Conservation (phyloP, 176 grass and related monocot species). For the Oropetium thomaeum region DNA sequence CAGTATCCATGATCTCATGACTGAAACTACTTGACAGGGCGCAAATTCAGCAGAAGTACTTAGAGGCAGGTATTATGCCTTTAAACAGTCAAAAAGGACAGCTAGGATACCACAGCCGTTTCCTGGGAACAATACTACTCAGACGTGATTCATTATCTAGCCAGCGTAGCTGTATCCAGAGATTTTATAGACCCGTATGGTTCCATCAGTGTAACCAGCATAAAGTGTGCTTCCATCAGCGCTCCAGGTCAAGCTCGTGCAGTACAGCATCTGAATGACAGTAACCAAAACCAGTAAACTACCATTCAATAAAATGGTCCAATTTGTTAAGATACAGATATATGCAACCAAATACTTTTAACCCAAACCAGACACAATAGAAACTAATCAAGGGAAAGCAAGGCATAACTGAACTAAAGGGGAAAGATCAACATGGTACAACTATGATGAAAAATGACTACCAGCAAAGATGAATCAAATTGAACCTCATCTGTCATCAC, state of each 20-base stretch:
- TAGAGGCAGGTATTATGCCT: conserved; percentile 40
- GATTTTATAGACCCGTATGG: conserved; percentile 71
- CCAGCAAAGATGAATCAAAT: background rate
- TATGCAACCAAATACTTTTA: background rate
- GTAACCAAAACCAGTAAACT: background rate
- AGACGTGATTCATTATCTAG: conserved; percentile 38
- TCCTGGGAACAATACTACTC: conserved; percentile 1
- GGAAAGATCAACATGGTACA: background rate
- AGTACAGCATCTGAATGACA: conserved; percentile 62
- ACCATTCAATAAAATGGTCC: background rate
- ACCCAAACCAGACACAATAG: background rate
- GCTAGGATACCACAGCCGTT: conserved; percentile 16
- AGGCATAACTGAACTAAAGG: background rate
- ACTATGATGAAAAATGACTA: background rate
- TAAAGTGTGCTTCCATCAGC: conserved; percentile 81
- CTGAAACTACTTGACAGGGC: conserved; percentile 34
- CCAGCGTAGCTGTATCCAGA: conserved; percentile 52
- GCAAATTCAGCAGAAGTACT: conserved; percentile 35
- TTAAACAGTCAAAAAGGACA: conserved; percentile 27
- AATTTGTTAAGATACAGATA: background rate
- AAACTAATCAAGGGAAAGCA: background rate
- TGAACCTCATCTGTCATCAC: background rate
- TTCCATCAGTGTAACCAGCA: conserved; percentile 82
- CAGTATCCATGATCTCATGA: conserved; percentile 35
- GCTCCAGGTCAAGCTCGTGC: conserved; percentile 87